Evolutionary conservation across 2,329 filamentous ascomycete species (phyloP), one percentile per base, ranked within the genome.

Genomic region (Didymella pomorum): DNA sequence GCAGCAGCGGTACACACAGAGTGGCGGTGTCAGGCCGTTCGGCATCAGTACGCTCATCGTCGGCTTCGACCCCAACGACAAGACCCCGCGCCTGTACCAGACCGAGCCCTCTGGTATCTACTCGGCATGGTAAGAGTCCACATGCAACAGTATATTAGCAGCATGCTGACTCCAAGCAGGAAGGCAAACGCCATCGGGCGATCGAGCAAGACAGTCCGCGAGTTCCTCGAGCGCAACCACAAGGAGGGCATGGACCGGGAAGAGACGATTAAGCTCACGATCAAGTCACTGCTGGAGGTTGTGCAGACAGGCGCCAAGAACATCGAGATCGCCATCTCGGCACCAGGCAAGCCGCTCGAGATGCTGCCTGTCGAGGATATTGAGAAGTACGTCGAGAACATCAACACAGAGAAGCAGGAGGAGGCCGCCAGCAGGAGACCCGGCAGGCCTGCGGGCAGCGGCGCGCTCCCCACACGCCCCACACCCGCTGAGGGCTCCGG

Each of bases 101-200:
- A 99, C 95, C 4, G 95, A 99, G 82, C 95, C 96, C n/a, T 97
- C 93, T 64, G 95, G 96, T 60, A 99, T 99, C 79, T 99, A 98
- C 84, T 97, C 93, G 57, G 95, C 95, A 78, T 99, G 95, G 95
- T 98, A 84, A 83, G 86, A 29, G 25, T 21, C 11, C n/a, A 2
- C 6, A 23, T 9, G 28, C 1, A 3, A 1, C 11, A 20, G 11
- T 21, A 50, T 39, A 16, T 11, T 20, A 44, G n/a, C 11, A 18
- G 11, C 5, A 25, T 35, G 42, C 52, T 71, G 61, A 71, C 47
- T 52, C 9, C 1, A 9, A 28, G 64, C 68, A 98, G 95, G 95
- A 98, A 99, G 86, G 96, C 95, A 72, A 99, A 99, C 76, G 95
- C 95, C 57, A 99, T 99, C 74, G 95, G 95, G 58, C 90, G 95